Evolutionary conservation across 139 green algal genomes (phyloP), one percentile per base, ranked within the genome.

Genomic region (Chlorella sp.): DNA sequence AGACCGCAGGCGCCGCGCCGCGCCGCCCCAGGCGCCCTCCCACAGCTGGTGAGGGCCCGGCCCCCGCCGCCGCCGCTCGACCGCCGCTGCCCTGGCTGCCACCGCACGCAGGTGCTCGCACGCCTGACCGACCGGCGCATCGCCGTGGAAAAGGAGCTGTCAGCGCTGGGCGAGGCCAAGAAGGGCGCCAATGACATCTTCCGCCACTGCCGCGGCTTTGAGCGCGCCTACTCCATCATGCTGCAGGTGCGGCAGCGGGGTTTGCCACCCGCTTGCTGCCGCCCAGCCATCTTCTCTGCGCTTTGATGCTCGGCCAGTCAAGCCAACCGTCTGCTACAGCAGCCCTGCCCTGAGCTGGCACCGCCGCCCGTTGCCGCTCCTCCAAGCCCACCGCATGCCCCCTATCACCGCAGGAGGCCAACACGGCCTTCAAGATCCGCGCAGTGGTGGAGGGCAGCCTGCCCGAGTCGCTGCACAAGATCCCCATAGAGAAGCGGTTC

Each of bases 201-300:
- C 78, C 90, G 95, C 83, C 92, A 97, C 9, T 98, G 95, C 86
- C 77, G 95, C 16, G 93, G 92, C n/a, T 98, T 98, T 86, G 95
- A 98, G 82, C 84, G 91, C 1, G 93, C 93, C 11, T 98, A 96
- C 84, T 87, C 89, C 17, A 81, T 90, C 17, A 92, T 94, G 60
- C 78, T 98, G 6, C 93, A 96, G 70, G 93, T 94, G 90, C 34
- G 76, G 26, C 20, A 6, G 51, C 22, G 51, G 11, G 46, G 51
- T 2, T 60, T 3, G 11, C 13, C 51, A 11, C 13, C 51, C 51
- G 51, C 11, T 60, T 24, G 51, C 51, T 26, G 14, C 14, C 24
- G 51, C 14, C 51, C 46, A 54, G 46, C 46, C 46, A 54, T 11
- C 46, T 54, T 54, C 46, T 17, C 7, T 7, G 8, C 11, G n/a